Base-by-base conservation (phyloP, 768 basidiomycete species). In the Rubroboletus pulcherrimus region DNA sequence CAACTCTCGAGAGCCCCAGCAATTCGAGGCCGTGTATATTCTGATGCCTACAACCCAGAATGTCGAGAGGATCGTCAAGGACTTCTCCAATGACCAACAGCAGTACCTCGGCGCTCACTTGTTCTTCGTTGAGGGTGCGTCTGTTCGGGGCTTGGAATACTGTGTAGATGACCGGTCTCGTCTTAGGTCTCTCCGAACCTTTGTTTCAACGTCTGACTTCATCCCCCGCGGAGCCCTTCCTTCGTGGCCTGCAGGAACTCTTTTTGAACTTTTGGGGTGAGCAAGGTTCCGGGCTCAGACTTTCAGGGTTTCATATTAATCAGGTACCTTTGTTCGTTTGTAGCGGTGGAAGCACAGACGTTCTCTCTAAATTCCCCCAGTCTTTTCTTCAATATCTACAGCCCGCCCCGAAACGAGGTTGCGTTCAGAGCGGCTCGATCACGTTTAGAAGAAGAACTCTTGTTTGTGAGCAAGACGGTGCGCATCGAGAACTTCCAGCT, bases 11-110 rank as follows among this genome's bases (percentile, higher is more conserved):
- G 86, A 90, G 35, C 86, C 91, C 0, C 91, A 96, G 70, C 82
- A 83, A 40, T 86, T 96, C 49, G 94, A 98, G 72, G 97, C 93
- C 34, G 77, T 98, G 65, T 98, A 99, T 70, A 74, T 99, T 58
- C 77, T 98, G 56, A 96, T 95, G 84, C 91, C 97, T 15, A 98
- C 97, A 5, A 84, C 84, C 2, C 91, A 93, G 76, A 98, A 98
- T 71, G 84, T 98, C 42, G 87, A 96, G 54, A 83, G 94, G 21
- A 80, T 99, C 65, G 87, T 98, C 63, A 83, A 78, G 34, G 97
- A 99, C 73, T 96, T 93, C 66, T 74, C 77, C 4, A 67, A 72
- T 39, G 79, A 79, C 14, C 77, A 78, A 62, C 84, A 87, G 62
- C 81, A 80, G 56, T 98, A 98, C 69, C 85, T 85, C 17, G 87